Percentiles rank a stretch among this genome's conserved stretches.
These are phyloP conservation scores for Hyphodiscus sp. DNA, from an alignment of 2,329 filamentous ascomycete species.

Conservation along the genomic window DNA sequence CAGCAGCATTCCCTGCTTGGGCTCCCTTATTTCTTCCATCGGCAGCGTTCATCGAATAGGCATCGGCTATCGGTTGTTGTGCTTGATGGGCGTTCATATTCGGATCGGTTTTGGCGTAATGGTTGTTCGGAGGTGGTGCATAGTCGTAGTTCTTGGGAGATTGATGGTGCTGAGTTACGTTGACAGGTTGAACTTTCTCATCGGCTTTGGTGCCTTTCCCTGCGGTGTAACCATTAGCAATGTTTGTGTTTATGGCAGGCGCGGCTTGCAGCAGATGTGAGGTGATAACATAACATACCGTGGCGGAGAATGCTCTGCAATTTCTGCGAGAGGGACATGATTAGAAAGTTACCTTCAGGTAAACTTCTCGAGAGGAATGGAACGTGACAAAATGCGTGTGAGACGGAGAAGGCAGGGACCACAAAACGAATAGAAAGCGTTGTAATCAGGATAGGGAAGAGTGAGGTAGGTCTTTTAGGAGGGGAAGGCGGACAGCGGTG, in stretches of 20 bases:
- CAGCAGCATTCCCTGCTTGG: slow-evolving; percentile 59
- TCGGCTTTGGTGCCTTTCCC: slow-evolving; percentile 73
- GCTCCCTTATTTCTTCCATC: slow-evolving; percentile 61
- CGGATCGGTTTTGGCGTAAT: slow-evolving; percentile 50
- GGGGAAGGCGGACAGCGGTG: background rate
- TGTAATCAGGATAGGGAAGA: background rate
- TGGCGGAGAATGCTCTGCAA: slow-evolving; percentile 98
- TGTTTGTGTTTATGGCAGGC: slow-evolving; percentile 2
- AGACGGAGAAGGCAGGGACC: background rate
- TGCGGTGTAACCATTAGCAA: slow-evolving; percentile 34
- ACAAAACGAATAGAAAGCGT: background rate
- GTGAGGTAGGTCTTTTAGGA: background rate
- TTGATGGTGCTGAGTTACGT: slow-evolving; percentile 51
- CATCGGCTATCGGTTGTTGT: slow-evolving; percentile 44
- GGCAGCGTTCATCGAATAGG: slow-evolving; percentile 55
- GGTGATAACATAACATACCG: slow-evolving; percentile 42
- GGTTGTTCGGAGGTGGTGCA: slow-evolving; percentile 43
- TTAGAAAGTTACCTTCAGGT: slow-evolving; percentile 7
- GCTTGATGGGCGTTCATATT: slow-evolving; percentile 50
- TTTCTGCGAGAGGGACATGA: slow-evolving; percentile 77
- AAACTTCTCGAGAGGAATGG: background rate
- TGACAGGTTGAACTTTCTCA: slow-evolving; percentile 38
- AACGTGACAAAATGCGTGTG: background rate
- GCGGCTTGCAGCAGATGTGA: background rate
- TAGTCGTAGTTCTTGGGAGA: slow-evolving; percentile 41